phyloP scores from a whole-genome alignment of 371 early-diverging fungal species.

The Haplosporangium sp. region DNA sequence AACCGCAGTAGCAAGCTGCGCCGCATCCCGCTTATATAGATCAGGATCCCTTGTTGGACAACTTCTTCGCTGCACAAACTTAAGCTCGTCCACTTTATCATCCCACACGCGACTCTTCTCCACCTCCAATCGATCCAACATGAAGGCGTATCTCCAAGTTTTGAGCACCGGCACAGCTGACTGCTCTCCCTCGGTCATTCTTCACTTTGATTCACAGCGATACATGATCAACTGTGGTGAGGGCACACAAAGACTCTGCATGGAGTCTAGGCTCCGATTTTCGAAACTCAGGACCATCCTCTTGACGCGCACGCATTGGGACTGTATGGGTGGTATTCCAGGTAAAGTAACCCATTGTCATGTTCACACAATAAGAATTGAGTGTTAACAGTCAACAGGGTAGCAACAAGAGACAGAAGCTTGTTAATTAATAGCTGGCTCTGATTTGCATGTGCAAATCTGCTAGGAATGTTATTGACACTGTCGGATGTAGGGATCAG shows the following conservation, averaged over 20 bases:
- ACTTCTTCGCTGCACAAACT: no score
- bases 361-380: no score
- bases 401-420: not conserved
- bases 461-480: constrained; percentile 87
- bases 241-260: constrained; percentile 88
- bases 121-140: constrained; percentile 55
- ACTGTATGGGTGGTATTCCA: constrained; percentile 89
- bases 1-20: no score
- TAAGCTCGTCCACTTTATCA: no score
- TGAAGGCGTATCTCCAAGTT: constrained; percentile 85
- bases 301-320: constrained; percentile 85
- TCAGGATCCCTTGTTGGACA: no score
- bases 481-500: constrained; percentile 81
- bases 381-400: not conserved
- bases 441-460: not conserved
- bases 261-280: constrained; percentile 79
- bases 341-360: constrained; percentile 58
- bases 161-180: constrained; percentile 78
- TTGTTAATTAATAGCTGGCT: no score
- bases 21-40: no score
- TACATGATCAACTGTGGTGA: constrained; percentile 97
- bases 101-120: constrained; percentile 21
- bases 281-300: constrained; percentile 81
- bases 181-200: constrained; percentile 79
- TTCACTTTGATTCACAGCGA: constrained; percentile 83